phyloP scores from a whole-genome alignment of 1,284 basidiomycete genomes.

The Ceratobasidium sp. region DNA sequence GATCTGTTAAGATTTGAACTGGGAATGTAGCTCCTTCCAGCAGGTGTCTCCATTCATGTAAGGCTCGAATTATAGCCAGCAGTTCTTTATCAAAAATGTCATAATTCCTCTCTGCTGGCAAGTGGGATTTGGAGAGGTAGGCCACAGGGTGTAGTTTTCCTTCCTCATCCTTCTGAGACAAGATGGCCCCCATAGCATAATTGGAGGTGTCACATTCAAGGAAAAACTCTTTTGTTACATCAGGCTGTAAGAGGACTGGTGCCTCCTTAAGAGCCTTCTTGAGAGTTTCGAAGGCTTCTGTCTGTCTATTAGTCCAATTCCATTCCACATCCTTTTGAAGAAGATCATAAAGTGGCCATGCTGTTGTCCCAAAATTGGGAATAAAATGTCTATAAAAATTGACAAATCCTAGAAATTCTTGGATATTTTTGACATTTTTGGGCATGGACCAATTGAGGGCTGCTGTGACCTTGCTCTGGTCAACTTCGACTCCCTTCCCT shows the following conservation, averaged over 20 bases:
- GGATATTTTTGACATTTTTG: neutral
- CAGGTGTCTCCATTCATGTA: neutral
- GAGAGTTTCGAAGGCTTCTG: neutral
- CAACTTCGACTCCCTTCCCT: neutral
- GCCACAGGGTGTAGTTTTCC: slow-evolving; percentile 23
- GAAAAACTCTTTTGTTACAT: neutral
- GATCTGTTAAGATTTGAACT: slow-evolving; percentile 12
- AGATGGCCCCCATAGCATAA: slow-evolving; percentile 14
- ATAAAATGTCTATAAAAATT: slow-evolving; percentile 51
- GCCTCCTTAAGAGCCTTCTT: neutral
- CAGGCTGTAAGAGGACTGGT: slow-evolving; percentile 1
- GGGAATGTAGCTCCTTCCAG: neutral
- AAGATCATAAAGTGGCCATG: slow-evolving; percentile 45
- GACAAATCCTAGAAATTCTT: slow-evolving; percentile 22
- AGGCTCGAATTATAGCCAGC: neutral
- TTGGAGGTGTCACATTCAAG: slow-evolving; percentile 26
- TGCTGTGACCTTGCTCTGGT: slow-evolving; percentile 3
- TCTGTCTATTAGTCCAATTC: neutral
- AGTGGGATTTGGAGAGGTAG: neutral
- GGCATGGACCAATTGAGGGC: slow-evolving; percentile 13
- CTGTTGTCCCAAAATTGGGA: slow-evolving; percentile 46
- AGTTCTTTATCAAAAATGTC: slow-evolving; percentile 13
- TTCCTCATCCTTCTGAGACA: slow-evolving; percentile 12
- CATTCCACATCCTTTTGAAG: neutral
- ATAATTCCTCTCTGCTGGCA: slow-evolving; percentile 1